Percentiles rank a stretch among this genome's conserved stretches.
phyloP scores from a whole-genome alignment of 1,284 basidiomycete genomes.

The Apiotrichum porosum region DNA sequence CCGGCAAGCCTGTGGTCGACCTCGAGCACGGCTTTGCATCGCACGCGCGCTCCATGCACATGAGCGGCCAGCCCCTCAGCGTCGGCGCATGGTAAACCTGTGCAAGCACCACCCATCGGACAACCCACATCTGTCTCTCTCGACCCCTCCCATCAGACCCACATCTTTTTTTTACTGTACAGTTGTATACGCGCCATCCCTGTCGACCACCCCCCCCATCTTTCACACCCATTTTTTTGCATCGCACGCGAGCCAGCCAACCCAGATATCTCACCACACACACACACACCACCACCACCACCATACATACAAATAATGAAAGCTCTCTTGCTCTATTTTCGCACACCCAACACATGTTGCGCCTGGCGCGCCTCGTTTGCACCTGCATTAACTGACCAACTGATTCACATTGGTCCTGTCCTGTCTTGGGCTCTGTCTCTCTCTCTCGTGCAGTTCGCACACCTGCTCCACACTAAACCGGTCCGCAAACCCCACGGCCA shows the following conservation, averaged over 20 bases:
- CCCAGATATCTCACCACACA: too few species aligned
- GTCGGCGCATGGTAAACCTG: conserved; percentile 19
- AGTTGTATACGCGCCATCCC: conserved; percentile 18
- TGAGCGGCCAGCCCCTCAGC: conserved; percentile 9
- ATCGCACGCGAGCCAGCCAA: conserved; percentile 8
- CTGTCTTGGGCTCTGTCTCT: too few species aligned
- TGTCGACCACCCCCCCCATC: conserved; percentile 13
- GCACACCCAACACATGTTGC: too few species aligned
- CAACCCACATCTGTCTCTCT: too few species aligned
- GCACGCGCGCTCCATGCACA: conserved; percentile 8
- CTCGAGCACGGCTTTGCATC: conserved; percentile 10
- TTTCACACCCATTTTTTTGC: conserved; percentile 9
- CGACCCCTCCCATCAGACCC: neutral
- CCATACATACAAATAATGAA: conserved; percentile 10
- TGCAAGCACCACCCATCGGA: too few species aligned
- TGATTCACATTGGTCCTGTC: too few species aligned
- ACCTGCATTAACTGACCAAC: too few species aligned
- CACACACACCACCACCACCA: too few species aligned
- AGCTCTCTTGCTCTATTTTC: neutral
- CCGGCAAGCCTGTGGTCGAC: conserved; percentile 12
- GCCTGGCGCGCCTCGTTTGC: too few species aligned
- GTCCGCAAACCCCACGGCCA: too few species aligned
- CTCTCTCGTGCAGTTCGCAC: too few species aligned
- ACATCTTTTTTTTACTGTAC: conserved; percentile 4
- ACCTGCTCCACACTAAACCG: too few species aligned